Evolutionary conservation across 345 rosid species (phyloP).

Genomic region (Lenwebbia sp.): DNA sequence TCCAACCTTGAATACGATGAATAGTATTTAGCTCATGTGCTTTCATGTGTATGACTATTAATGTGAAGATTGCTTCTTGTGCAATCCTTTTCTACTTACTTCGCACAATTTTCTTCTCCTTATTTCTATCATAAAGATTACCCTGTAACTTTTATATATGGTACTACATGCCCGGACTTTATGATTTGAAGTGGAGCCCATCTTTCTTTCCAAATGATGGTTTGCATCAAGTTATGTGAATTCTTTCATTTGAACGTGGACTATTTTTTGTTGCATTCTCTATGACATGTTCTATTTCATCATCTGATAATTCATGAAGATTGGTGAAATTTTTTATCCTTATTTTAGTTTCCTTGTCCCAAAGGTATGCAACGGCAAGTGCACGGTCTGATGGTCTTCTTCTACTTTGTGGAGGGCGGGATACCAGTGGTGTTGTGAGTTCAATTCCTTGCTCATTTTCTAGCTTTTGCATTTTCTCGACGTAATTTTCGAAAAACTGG

Average conservation of each 20-base stretch:
- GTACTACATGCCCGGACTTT: not conserved
- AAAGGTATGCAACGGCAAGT: constrained; percentile 99
- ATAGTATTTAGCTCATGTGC: not conserved
- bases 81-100: not conserved
- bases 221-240: not conserved
- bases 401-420: constrained; percentile 98
- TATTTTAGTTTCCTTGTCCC: not conserved
- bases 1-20: not conserved
- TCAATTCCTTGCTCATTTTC: not conserved
- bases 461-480: not conserved
- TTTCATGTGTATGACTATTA: not conserved
- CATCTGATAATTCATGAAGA: not conserved
- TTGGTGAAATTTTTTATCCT: not conserved
- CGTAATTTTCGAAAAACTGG: not conserved
- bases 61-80: not conserved
- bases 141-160: not conserved
- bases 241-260: not conserved
- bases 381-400: constrained; percentile 99
- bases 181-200: not conserved
- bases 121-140: not conserved
- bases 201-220: not conserved
- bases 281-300: not conserved
- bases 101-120: not conserved
- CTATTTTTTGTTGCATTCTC: not conserved
- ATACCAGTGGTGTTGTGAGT: constrained; percentile 92